Evolutionary conservation across 768 basidiomycete genomes (phyloP).

Genomic region (Candolleomyces aberdarensis): DNA sequence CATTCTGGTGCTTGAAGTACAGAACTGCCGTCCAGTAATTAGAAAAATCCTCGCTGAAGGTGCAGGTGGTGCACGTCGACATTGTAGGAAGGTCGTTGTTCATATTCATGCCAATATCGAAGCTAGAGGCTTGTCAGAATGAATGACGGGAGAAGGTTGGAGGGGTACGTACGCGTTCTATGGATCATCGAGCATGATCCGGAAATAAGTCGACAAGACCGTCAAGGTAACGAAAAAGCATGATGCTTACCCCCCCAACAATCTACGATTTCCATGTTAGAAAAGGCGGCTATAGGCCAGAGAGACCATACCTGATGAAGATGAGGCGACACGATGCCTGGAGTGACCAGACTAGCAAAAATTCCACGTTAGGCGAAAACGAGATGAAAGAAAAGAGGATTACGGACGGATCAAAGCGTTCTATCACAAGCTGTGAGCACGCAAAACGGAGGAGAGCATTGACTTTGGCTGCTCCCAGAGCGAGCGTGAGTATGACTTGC

Average conservation of each 20-base stretch:
- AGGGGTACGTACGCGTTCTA: constrained; percentile 2
- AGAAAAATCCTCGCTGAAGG: constrained; percentile 6
- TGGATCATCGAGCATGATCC: background rate
- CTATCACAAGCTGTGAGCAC: constrained; percentile 5
- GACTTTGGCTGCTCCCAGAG: background rate
- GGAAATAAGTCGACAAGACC: background rate
- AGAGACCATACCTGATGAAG: constrained; percentile 4
- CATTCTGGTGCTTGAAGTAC: constrained; percentile 8
- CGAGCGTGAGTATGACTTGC: background rate
- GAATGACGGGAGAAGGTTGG: background rate
- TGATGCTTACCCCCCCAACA: constrained; percentile 4
- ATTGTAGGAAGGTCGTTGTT: background rate
- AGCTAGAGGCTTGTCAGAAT: background rate
- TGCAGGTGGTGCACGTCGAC: constrained; percentile 7
- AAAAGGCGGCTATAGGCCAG: too few relatives aligned
- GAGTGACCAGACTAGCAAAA: constrained; percentile 4
- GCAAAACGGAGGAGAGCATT: constrained; percentile 2
- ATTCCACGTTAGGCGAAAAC: background rate
- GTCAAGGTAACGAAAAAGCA: background rate
- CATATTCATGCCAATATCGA: background rate
- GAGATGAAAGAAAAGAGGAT: background rate
- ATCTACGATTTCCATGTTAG: background rate
- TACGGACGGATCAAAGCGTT: constrained; percentile 6
- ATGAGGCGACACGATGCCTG: constrained; percentile 5
- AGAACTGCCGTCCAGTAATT: constrained; percentile 6